Evolutionary conservation across 176 grass and related monocot species (phyloP).

Genomic region (Phyllostachys edulis): DNA sequence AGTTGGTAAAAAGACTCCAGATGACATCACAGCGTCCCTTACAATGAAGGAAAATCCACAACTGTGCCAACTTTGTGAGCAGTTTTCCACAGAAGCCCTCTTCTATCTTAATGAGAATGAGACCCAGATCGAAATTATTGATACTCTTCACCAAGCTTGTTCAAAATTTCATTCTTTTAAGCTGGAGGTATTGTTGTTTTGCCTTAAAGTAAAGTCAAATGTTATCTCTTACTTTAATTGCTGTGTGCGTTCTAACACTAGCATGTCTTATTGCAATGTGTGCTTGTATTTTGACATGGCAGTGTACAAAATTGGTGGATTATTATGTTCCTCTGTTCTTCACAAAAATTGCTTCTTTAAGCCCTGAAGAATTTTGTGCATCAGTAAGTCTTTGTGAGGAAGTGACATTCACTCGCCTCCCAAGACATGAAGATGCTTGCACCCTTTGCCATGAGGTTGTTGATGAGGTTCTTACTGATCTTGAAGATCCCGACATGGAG

Average conservation of each 20-base stretch:
- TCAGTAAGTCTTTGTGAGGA: constrained; percentile 55
- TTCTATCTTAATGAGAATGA: constrained; percentile 66
- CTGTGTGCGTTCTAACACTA: not conserved
- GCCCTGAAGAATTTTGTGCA: constrained; percentile 66
- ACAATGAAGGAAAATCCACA: constrained; percentile 41
- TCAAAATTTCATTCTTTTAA: constrained; percentile 49
- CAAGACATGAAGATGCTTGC: constrained; percentile 56
- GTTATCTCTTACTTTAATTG: not conserved
- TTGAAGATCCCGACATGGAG: constrained; percentile 70
- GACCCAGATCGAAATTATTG: constrained; percentile 57
- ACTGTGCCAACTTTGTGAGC: constrained; percentile 63
- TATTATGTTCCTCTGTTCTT: constrained; percentile 66
- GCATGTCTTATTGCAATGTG: not conserved
- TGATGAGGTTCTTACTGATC: constrained; percentile 44
- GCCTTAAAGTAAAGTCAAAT: not conserved
- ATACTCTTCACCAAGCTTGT: constrained; percentile 59
- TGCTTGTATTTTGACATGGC: constrained; percentile 30
- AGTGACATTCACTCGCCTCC: constrained; percentile 21
- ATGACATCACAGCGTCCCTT: constrained; percentile 1
- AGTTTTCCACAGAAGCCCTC: constrained; percentile 58
- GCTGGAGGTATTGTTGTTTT: constrained; percentile 47
- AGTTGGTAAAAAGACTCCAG: constrained; percentile 40
- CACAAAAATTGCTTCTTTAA: constrained; percentile 54
- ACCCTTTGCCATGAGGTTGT: constrained; percentile 59
- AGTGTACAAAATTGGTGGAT: constrained; percentile 71